Percentiles rank a stretch among this genome's conserved stretches.
Conservation (phyloP, 495 filamentous ascomycete species). For the Penicillium longicatenatum region DNA sequence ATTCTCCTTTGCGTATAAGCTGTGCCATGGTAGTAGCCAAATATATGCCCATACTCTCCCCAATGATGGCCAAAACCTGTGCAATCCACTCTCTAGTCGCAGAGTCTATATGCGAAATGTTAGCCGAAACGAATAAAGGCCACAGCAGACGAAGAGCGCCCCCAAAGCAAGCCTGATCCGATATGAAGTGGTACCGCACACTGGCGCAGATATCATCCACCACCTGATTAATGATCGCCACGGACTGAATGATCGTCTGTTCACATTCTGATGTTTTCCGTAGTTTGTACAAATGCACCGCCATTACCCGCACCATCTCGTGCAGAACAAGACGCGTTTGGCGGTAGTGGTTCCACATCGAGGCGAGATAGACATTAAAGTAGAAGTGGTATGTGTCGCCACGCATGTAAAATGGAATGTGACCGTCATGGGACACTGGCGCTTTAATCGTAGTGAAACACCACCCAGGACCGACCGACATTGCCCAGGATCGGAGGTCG, state of each 20-base stretch:
- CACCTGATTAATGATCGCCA: slow-evolving; percentile 12
- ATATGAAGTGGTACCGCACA: slow-evolving; percentile 17
- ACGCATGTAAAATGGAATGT: not conserved
- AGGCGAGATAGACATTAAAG: slow-evolving; percentile 1
- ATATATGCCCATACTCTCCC: slow-evolving; percentile 8
- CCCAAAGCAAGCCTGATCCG: slow-evolving; percentile 8
- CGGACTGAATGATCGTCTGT: slow-evolving; percentile 10
- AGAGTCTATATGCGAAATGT: not conserved
- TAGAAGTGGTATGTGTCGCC: slow-evolving; percentile 12
- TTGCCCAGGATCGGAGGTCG: slow-evolving; percentile 13
- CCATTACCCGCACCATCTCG: slow-evolving; percentile 16
- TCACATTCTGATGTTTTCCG: slow-evolving; percentile 2
- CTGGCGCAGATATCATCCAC: slow-evolving; percentile 20
- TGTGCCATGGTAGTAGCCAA: slow-evolving; percentile 12
- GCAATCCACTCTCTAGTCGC: slow-evolving; percentile 10
- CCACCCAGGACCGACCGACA: slow-evolving; percentile 11
- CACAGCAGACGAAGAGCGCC: slow-evolving; percentile 13
- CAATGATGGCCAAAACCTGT: slow-evolving; percentile 10
- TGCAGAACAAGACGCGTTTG: slow-evolving; percentile 19
- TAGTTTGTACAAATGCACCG: not conserved
- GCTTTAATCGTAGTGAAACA: not conserved
- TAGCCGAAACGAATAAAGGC: slow-evolving; percentile 23
- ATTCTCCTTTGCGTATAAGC: not conserved
- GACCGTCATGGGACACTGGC: not conserved
- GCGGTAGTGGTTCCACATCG: slow-evolving; percentile 21